phyloP scores from a whole-genome alignment of 331 rosid species.

The Dryas integrifolia region DNA sequence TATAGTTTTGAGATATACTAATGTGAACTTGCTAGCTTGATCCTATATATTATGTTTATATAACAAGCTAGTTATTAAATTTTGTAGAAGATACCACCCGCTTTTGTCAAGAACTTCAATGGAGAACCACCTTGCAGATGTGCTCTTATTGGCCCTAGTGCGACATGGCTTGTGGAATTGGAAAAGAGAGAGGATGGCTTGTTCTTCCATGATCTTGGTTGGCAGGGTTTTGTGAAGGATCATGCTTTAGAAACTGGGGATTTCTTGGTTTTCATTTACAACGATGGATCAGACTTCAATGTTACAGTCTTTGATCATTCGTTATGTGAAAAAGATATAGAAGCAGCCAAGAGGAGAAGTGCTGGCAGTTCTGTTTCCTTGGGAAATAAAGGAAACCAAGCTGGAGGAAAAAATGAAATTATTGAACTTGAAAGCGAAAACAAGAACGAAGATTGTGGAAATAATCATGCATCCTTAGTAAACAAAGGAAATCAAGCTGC shows the following conservation, averaged over 20 bases:
- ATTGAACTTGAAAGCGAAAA: background rate
- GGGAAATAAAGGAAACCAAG: background rate
- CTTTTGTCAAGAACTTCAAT: background rate
- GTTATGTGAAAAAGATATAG: background rate
- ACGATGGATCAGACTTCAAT: background rate
- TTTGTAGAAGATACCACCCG: constrained; percentile 1
- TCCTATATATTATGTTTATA: too few relatives aligned
- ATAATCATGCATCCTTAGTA: too few relatives aligned
- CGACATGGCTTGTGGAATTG: background rate
- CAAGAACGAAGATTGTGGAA: background rate
- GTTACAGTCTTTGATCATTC: background rate
- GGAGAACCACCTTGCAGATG: background rate
- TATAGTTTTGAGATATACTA: too few relatives aligned
- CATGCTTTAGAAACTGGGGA: background rate
- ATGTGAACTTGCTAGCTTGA: too few relatives aligned
- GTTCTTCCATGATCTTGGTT: constrained; percentile 2
- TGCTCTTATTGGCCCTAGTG: background rate
- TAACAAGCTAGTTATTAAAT: background rate
- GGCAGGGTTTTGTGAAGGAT: constrained; percentile 14
- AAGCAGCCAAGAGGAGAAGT: background rate
- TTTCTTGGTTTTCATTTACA: constrained; percentile 4
- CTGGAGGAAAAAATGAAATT: background rate
- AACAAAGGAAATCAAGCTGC: too few relatives aligned
- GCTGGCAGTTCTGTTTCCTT: background rate
- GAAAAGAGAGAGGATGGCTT: background rate